Conservation (phyloP, 2,329 filamentous ascomycete species). For the Pezicula radicicola region DNA sequence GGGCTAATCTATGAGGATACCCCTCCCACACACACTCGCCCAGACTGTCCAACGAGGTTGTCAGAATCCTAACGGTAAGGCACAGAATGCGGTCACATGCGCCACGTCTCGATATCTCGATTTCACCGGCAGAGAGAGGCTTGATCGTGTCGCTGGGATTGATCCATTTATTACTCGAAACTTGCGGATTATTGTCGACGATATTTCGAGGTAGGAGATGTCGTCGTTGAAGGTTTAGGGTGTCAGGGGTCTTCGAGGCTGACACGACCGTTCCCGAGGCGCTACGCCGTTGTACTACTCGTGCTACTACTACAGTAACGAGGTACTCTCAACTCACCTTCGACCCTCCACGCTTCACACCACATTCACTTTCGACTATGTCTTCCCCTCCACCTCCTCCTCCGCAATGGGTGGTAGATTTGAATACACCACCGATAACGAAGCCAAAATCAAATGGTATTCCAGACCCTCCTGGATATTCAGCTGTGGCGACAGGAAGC, state of each 20-base stretch:
- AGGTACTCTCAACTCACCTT: background rate
- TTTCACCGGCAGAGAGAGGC: constrained; percentile 17
- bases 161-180: constrained; percentile 16
- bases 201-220: constrained; percentile 1
- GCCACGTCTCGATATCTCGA: background rate
- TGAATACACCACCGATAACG: constrained; percentile 65
- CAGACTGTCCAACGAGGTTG: constrained; percentile 23
- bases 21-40: constrained; percentile 22
- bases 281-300: constrained; percentile 2
- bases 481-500: constrained; percentile 44
- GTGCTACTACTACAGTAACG: too few species aligned
- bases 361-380: constrained; percentile 23
- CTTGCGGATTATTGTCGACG: background rate
- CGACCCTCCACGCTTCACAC: background rate
- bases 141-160: constrained; percentile 11
- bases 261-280: constrained; percentile 6
- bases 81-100: constrained; percentile 21
- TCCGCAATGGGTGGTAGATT: constrained; percentile 80
- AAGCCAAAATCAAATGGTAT: constrained; percentile 67
- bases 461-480: constrained; percentile 84
- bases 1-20: constrained; percentile 9
- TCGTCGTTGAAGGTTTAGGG: constrained; percentile 4
- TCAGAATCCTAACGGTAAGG: constrained; percentile 14
- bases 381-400: constrained; percentile 39
- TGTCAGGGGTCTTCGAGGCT: constrained; percentile 5